A percentile compares a stretch with the other conserved stretches of the same genome.
phyloP scores from a whole-genome alignment of 2,329 filamentous ascomycete genomes.

The Xylaria sp. region DNA sequence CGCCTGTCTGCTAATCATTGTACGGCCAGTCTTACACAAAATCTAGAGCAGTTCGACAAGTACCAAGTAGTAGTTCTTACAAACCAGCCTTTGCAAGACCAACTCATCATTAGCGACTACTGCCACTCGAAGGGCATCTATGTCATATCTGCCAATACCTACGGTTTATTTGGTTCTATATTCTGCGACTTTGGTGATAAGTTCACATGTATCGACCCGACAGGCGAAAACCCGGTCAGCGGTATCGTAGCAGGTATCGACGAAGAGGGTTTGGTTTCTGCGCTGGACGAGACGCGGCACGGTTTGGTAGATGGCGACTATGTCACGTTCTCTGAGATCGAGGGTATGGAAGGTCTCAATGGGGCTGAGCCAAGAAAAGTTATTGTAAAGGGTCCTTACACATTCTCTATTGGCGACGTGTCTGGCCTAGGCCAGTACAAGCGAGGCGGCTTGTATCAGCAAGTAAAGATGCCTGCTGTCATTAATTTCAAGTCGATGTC shows the following conservation, averaged over 20 bases:
- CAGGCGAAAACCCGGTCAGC: constrained; percentile 85
- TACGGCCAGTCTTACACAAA: constrained; percentile 72
- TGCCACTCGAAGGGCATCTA: constrained; percentile 95
- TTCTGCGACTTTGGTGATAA: constrained; percentile 98
- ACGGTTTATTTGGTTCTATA: constrained; percentile 92
- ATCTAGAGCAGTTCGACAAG: constrained; percentile 84
- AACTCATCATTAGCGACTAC: constrained; percentile 88
- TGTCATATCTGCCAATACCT: constrained; percentile 87
- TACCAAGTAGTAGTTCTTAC: constrained; percentile 96
- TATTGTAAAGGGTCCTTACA: constrained; percentile 94
- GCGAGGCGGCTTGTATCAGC: constrained; percentile 88
- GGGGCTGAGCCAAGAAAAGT: constrained; percentile 86
- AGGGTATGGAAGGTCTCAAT: constrained; percentile 92
- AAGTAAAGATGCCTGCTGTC: constrained; percentile 98
- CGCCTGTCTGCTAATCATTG: constrained; percentile 31
- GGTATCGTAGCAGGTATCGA: constrained; percentile 93
- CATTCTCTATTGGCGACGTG: constrained; percentile 96
- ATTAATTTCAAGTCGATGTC: constrained; percentile 88
- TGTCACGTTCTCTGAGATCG: constrained; percentile 92
- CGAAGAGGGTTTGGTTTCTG: constrained; percentile 89
- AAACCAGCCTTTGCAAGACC: constrained; percentile 80
- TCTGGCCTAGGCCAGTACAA: constrained; percentile 87
- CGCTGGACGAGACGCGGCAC: constrained; percentile 92
- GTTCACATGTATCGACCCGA: constrained; percentile 90
- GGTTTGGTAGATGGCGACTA: constrained; percentile 96